Evolutionary conservation across 1,139 yeast species (phyloP).

Genomic region (Geotrichum histeridarum): DNA sequence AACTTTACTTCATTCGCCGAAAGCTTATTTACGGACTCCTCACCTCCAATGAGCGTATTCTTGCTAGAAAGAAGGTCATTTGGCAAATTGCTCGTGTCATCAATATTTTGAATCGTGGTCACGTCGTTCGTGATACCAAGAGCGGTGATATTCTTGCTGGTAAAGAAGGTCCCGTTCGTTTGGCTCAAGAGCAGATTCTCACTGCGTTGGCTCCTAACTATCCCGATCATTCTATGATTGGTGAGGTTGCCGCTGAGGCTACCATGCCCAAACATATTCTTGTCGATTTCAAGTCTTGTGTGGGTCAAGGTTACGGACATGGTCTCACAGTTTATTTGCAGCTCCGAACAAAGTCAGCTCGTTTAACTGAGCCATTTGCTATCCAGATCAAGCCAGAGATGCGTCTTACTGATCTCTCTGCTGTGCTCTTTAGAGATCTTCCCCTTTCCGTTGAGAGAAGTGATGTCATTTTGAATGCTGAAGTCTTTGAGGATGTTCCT

Average conservation of each 20-base stretch:
- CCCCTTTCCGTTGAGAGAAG: conserved; percentile 52
- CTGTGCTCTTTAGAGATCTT: conserved; percentile 73
- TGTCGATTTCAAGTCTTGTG: conserved; percentile 72
- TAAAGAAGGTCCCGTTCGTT: conserved; percentile 46
- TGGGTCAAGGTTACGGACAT: conserved; percentile 49
- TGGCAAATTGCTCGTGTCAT: conserved; percentile 60
- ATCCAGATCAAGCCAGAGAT: conserved; percentile 62
- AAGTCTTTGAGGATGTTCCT: conserved; percentile 34
- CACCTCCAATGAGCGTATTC: conserved; percentile 53
- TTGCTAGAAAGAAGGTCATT: conserved; percentile 57
- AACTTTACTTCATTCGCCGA: conserved; percentile 60
- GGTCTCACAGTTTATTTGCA: conserved; percentile 72
- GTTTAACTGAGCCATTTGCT: conserved; percentile 77
- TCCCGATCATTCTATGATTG: conserved; percentile 45
- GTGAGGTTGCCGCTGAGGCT: conserved; percentile 32
- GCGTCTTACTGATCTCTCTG: conserved; percentile 61
- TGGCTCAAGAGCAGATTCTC: conserved; percentile 65
- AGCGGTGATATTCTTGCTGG: conserved; percentile 59
- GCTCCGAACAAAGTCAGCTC: conserved; percentile 57
- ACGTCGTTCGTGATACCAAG: conserved; percentile 66
- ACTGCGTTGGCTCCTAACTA: conserved; percentile 71
- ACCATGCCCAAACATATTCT: conserved; percentile 66
- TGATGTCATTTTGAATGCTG: conserved; percentile 34
- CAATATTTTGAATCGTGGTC: conserved; percentile 60
- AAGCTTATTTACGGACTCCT: conserved; percentile 53